These are phyloP conservation scores for Saprolegnia parasitica DNA, from an alignment of 352 stramenopile genomes.

Conservation along the genomic window DNA sequence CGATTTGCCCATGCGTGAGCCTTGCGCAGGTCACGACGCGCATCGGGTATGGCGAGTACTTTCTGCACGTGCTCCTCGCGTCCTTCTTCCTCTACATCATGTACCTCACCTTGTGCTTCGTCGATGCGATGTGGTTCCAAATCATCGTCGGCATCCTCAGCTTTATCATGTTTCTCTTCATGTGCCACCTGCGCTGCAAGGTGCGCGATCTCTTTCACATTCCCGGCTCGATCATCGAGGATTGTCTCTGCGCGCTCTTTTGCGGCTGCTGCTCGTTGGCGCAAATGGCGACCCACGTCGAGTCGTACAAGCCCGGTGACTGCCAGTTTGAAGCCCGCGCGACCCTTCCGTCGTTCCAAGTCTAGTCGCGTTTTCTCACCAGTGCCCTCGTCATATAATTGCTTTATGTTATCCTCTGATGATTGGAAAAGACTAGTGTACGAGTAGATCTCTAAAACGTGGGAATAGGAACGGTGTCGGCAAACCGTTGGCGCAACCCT, in stretches of 20 bases:
- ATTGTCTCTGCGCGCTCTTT: constrained; percentile 44
- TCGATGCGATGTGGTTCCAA: not conserved
- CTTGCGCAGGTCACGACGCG: constrained; percentile 59
- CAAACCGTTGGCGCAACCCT: no score
- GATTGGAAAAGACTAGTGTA: no score
- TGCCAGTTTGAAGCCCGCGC: constrained; percentile 46
- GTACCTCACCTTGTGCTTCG: not conserved
- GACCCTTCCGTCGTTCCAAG: not conserved
- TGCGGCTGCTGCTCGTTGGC: constrained; percentile 73
- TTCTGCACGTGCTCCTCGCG: not conserved
- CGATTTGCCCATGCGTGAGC: constrained; percentile 52
- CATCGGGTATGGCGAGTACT: constrained; percentile 32
- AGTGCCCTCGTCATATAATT: not conserved
- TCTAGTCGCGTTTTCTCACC: not conserved
- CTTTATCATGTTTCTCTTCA: not conserved
- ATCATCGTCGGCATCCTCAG: not conserved
- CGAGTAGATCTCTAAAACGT: no score
- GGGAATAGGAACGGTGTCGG: no score
- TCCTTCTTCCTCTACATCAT: not conserved
- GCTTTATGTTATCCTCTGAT: no score
- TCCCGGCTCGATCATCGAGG: constrained; percentile 52
- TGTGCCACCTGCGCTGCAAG: constrained; percentile 41
- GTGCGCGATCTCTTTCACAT: constrained; percentile 61
- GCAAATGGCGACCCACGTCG: constrained; percentile 47
- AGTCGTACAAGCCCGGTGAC: constrained; percentile 49